Evolutionary conservation across 441 rosid species (phyloP), one percentile per base, ranked within the genome.

Genomic region (Melastoma candidum): DNA sequence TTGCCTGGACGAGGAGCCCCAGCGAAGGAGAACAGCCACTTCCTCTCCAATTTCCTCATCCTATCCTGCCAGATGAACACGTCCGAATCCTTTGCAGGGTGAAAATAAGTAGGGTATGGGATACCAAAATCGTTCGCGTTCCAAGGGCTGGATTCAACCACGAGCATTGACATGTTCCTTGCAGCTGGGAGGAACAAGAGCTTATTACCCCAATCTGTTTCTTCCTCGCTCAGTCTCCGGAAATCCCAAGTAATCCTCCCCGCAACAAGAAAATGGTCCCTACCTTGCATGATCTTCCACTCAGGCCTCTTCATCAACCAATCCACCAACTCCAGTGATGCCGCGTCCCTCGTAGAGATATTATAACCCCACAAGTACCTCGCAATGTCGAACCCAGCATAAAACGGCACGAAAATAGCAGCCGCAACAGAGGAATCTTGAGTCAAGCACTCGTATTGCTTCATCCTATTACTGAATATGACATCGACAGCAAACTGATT

Each of bases 181-280:
- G 97, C 97, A 62, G 92, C 92, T 0, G 97, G 98, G 63, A 88
- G 70, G 71, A 86, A 86, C 59, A 92, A 77, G 70, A 92, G 90
- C 77, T 92, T 88, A 58, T 84, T 92, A 11, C 98, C 98, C 98
- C 98, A 92, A 45, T 92, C 95, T 0, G 63, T 26, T 53, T 88
- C 90, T 53, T 78, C 74, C 14, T 92, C 97, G 2, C 77, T 47
- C 60, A 88, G 54, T 57, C 98, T 83, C 80, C 98, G 82, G 63
- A 88, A 92, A 73, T 92, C 98, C 98, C 98, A 92, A 0, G 97
- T 88, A 26, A 92, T 92, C 78, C 98, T 78, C 49, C 98, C 98
- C 0, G 95, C 97, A 52, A 92, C 97, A 56, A 92, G 79, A 63
- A 92, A 92, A 74, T 92, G 98, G 71, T 92, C 97, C 78, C 69